phyloP scores from a whole-genome alignment of 176 grass and related monocot genomes.

The Dactylis glomerata region DNA sequence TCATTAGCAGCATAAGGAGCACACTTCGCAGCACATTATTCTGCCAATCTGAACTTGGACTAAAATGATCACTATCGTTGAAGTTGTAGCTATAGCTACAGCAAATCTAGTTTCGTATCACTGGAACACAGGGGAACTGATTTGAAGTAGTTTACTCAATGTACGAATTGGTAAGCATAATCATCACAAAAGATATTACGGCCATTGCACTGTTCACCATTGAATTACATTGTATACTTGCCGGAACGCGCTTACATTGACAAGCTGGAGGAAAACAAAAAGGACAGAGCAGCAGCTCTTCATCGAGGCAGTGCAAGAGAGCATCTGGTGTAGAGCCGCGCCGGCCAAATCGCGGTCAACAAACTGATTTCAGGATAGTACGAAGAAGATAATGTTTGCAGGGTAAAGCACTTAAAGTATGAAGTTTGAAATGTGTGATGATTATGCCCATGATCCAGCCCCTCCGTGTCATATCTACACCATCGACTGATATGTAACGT shows the following conservation, averaged over 20 bases:
- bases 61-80: not conserved
- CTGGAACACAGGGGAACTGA: not conserved
- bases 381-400: no score
- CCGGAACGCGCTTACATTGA: not conserved
- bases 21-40: slow-evolving; percentile 10
- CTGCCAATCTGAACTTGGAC: not conserved
- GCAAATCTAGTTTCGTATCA: not conserved
- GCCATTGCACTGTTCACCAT: not conserved
- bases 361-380: no score
- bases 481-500: no score
- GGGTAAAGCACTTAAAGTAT: no score
- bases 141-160: slow-evolving; percentile 1
- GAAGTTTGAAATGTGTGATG: no score
- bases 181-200: not conserved
- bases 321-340: no score
- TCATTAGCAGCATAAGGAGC: not conserved
- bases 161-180: not conserved
- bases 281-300: no score
- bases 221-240: not conserved
- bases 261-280: no score
- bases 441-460: no score
- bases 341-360: no score
- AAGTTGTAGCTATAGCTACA: not conserved
- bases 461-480: no score
- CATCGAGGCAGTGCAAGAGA: no score